Base-by-base conservation (phyloP, 345 rosid species). In the Erucastrum elatum region DNA sequence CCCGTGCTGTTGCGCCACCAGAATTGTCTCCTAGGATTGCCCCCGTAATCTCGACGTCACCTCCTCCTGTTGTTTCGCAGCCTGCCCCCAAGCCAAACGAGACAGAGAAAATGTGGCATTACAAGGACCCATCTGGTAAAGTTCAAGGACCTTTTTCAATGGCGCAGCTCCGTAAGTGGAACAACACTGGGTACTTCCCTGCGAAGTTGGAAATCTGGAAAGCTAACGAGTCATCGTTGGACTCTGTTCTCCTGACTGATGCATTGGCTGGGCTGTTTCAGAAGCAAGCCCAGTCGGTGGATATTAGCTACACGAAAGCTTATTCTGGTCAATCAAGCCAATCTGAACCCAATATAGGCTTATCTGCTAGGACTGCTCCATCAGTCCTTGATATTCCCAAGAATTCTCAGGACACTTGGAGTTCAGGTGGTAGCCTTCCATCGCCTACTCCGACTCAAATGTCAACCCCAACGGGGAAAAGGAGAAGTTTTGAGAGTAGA, bases 91-190 rank as follows among this genome's bases (percentile, higher is more conserved):
- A 86, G 81, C 33, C 86, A 55, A 87, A 84, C 80, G 99, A 96
- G 68, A 74, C 97, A 4, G 97, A 96, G 80, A 96, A 96, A 83
- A 86, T 86, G 7, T 96, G 99, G 99, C 88, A 89, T 84, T 96
- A 96, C 82, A 71, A 83, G 80, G 99, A 96, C 87, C 99, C 99
- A 59, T 84, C 98, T 75, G 97, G 97, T 71, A 96, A 96, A 82
- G 82, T 86, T 37, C 99, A 96, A 81, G 99, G 99, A 30, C 97
- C 99, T 59, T 96, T 96, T 82, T 93, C 99, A 3, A 86, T 93
- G 73, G 90, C 88, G 67, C 98, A 93, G 86, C 90, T 96, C 70
- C 92, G 94, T 71, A 96, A 93, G 84, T 96, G 99, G 99, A 96
- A 71, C 84, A 88, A 83, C 69, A 90, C 93, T 65, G 97, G 98